Conservation (phyloP, 371 early-diverging fungal species). For the Massospora cicadina region DNA sequence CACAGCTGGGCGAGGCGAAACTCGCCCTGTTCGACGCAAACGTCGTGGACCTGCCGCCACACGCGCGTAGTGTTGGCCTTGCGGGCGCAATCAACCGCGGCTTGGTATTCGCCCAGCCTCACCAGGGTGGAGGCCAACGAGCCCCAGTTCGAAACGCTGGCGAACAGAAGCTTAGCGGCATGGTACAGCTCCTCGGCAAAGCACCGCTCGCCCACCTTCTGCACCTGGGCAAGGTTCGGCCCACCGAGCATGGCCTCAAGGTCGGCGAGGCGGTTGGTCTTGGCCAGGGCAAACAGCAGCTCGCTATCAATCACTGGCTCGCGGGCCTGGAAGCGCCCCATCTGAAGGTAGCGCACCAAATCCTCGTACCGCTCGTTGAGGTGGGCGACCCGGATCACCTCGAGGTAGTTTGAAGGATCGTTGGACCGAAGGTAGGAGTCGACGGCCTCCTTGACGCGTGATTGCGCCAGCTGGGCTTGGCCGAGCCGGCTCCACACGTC, state of each 20-base stretch:
- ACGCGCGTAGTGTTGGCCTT: conserved; percentile 92
- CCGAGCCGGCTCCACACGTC: conserved; percentile 90
- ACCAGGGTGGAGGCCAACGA: conserved; percentile 88
- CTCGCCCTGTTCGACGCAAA: conserved; percentile 82
- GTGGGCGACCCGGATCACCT: conserved; percentile 66
- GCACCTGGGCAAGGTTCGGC: conserved; percentile 87
- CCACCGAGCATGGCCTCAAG: conserved; percentile 78
- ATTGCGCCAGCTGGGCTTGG: conserved; percentile 78
- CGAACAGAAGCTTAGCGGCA: conserved; percentile 85
- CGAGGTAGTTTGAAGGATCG: conserved; percentile 73
- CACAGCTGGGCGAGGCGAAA: conserved; percentile 95
- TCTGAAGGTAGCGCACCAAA: conserved; percentile 74
- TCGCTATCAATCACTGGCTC: conserved; percentile 89
- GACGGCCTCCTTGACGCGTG: conserved; percentile 85
- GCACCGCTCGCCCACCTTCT: conserved; percentile 88
- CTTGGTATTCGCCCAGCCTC: conserved; percentile 81
- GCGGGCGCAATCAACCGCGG: conserved; percentile 93
- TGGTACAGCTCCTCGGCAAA: conserved; percentile 78
- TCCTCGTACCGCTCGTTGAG: conserved; percentile 78
- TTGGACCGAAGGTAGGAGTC: conserved; percentile 90
- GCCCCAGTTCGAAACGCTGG: conserved; percentile 89
- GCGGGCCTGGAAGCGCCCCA: conserved; percentile 83
- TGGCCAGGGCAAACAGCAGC: conserved; percentile 82
- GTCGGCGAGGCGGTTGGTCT: conserved; percentile 77
- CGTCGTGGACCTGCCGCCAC: conserved; percentile 93